Evolutionary conservation across 108 stramenopile species (phyloP).

Genomic region (Skeletonema marinoi): DNA sequence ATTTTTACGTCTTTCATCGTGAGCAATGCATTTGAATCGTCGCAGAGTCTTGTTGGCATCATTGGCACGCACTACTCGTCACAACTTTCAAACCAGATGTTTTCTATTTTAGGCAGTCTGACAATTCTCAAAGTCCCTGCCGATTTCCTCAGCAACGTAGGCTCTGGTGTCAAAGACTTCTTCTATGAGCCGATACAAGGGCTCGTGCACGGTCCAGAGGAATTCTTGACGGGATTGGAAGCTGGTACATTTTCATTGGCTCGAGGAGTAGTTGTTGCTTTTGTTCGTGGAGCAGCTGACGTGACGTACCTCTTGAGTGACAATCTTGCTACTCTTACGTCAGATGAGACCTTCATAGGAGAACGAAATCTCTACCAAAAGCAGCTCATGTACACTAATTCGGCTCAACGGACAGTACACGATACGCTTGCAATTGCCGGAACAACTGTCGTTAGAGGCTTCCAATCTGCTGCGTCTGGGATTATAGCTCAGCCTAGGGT

Average conservation of each 20-base stretch:
- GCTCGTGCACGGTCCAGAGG: constrained; percentile 55
- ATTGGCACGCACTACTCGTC: constrained; percentile 81
- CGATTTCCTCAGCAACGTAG: constrained; percentile 84
- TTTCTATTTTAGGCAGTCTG: constrained; percentile 71
- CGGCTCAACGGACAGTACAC: constrained; percentile 48
- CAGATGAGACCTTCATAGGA: constrained; percentile 80
- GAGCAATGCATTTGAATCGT: constrained; percentile 81
- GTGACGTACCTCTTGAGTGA: constrained; percentile 76
- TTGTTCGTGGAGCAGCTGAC: constrained; percentile 76
- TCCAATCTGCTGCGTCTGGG: constrained; percentile 71
- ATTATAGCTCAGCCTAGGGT: constrained; percentile 74
- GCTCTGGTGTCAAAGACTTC: constrained; percentile 80
- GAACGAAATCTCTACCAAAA: constrained; percentile 78
- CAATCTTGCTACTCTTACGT: constrained; percentile 71
- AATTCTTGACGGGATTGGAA: constrained; percentile 82
- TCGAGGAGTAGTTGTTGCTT: constrained; percentile 80
- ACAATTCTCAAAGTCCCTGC: constrained; percentile 81
- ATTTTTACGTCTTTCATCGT: constrained; percentile 85
- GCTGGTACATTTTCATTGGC: constrained; percentile 75
- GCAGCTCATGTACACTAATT: constrained; percentile 56
- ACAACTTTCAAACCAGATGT: constrained; percentile 78
- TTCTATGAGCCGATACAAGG: constrained; percentile 89
- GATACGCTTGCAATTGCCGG: constrained; percentile 72
- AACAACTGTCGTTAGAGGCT: constrained; percentile 63
- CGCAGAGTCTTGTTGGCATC: constrained; percentile 60